These are phyloP conservation scores for Fonsecaea monophora DNA, from an alignment of 2,329 filamentous ascomycete genomes.

Conservation along the genomic window DNA sequence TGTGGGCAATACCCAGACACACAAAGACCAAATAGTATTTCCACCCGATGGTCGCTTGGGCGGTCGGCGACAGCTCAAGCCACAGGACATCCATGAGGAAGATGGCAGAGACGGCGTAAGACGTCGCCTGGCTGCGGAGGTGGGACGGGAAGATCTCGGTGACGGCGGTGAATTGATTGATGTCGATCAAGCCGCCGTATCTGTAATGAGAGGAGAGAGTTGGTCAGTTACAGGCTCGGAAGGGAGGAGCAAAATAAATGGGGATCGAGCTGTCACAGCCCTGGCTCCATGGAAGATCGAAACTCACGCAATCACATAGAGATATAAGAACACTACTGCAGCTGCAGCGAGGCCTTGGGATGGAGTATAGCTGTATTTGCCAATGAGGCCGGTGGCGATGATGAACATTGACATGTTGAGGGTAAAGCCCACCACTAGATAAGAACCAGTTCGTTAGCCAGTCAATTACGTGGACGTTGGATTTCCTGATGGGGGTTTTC, in stretches of 20 bases:
- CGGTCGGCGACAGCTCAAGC: conserved; percentile 45
- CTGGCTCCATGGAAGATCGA: no score
- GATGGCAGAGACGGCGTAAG: conserved; percentile 16
- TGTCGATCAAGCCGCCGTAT: conserved; percentile 46
- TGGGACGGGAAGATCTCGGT: conserved; percentile 34
- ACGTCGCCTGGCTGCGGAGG: conserved; percentile 26
- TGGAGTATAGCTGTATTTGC: conserved; percentile 11
- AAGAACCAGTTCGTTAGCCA: neutral
- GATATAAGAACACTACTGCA: conserved; percentile 20
- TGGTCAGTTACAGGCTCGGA: neutral
- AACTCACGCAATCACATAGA: conserved; percentile 24
- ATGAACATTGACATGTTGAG: conserved; percentile 18
- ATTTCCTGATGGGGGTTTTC: no score
- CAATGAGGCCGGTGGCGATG: conserved; percentile 24
- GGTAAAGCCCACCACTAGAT: conserved; percentile 13
- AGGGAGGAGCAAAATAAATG: neutral
- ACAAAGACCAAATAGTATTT: conserved; percentile 50
- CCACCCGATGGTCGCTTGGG: conserved; percentile 45
- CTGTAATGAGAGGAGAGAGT: neutral
- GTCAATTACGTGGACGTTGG: no score
- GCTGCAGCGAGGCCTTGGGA: conserved; percentile 12
- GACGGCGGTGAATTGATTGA: conserved; percentile 57
- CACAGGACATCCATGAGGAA: conserved; percentile 45
- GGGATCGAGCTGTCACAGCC: no score
- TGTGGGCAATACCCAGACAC: conserved; percentile 42